Evolutionary conservation across 768 basidiomycete species (phyloP).

Genomic region (Strobilomyces echinocephalus): DNA sequence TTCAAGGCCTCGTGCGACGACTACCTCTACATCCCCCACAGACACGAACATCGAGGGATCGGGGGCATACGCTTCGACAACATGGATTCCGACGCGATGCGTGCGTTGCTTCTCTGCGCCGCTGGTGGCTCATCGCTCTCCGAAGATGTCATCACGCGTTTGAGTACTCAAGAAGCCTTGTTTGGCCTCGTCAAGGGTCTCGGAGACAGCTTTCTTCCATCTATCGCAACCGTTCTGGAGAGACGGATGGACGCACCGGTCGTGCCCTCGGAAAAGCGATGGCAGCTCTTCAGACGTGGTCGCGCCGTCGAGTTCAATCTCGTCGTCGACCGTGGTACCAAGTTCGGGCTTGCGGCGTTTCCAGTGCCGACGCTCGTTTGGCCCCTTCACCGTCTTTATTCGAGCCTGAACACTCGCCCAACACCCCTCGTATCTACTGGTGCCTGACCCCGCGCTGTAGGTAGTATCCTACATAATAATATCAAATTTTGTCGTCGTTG

Average conservation of each 20-base stretch:
- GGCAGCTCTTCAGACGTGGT: constrained; percentile 51
- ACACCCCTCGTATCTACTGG: too few relatives aligned
- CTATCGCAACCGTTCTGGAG: constrained; percentile 43
- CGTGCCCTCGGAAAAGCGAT: constrained; percentile 31
- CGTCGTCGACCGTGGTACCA: constrained; percentile 65
- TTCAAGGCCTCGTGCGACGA: constrained; percentile 54
- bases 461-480: too few relatives aligned
- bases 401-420: too few relatives aligned
- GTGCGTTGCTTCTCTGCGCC: constrained; percentile 17
- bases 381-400: too few relatives aligned
- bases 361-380: too few relatives aligned
- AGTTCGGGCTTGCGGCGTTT: constrained; percentile 57
- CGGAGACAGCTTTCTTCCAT: constrained; percentile 42
- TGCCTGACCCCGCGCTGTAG: too few relatives aligned
- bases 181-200: constrained; percentile 42
- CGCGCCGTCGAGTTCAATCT: constrained; percentile 60
- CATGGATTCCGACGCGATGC: constrained; percentile 31
- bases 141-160: constrained; percentile 4
- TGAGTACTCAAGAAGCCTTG: constrained; percentile 21
- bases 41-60: constrained; percentile 47
- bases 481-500: too few relatives aligned
- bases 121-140: not conserved
- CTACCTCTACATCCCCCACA: constrained; percentile 51
- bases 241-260: constrained; percentile 31
- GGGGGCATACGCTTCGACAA: constrained; percentile 60